Conservation (phyloP, 345 rosid species). For the Nephelium lappaceum region DNA sequence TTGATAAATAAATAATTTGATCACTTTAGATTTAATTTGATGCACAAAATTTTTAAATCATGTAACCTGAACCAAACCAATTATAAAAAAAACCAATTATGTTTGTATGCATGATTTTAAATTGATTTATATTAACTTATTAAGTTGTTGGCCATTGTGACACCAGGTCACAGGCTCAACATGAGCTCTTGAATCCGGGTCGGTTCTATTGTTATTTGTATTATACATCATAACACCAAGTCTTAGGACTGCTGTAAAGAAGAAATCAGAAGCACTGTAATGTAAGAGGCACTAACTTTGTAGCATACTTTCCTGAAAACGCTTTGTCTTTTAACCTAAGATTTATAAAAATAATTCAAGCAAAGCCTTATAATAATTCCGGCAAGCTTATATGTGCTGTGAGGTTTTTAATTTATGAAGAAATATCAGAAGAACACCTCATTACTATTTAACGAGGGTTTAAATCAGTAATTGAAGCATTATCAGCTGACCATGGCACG, state of each 20-base stretch:
- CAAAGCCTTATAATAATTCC: too few species aligned
- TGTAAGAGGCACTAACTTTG: conserved; percentile 34
- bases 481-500: conserved; percentile 32
- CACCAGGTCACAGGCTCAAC: background rate
- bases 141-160: too few species aligned
- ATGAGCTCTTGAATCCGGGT: background rate
- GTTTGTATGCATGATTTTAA: too few species aligned
- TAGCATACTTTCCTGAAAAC: background rate
- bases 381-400: background rate
- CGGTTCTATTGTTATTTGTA: too few species aligned
- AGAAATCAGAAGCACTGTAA: background rate
- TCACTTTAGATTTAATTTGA: too few species aligned
- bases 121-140: too few species aligned
- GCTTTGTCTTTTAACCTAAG: background rate
- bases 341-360: too few species aligned
- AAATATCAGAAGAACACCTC: too few species aligned
- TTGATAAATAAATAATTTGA: too few species aligned
- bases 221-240: accelerated
- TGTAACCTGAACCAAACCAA: too few species aligned
- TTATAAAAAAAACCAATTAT: too few species aligned
- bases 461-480: conserved; percentile 37
- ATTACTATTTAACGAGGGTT: conserved; percentile 34
- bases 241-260: background rate
- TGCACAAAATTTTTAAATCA: too few species aligned
- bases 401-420: background rate